Evolutionary conservation across 1,284 basidiomycete species (phyloP).

Genomic region (Sanghuangporus baumii): DNA sequence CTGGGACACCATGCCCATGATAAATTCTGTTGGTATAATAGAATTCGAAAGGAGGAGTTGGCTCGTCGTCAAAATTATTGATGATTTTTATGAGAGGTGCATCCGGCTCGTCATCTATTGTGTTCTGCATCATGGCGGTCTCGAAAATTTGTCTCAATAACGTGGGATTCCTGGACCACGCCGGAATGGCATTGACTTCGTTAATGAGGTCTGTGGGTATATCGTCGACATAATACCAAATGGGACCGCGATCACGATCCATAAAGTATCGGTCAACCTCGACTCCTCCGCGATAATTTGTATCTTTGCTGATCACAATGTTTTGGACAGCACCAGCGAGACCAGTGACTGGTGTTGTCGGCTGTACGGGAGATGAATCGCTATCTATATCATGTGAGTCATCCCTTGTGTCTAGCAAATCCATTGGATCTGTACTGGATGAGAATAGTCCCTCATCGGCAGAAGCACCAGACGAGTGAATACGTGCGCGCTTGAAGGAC

Average conservation of each 20-base stretch:
- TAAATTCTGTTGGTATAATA: slow-evolving; percentile 75
- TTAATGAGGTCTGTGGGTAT: slow-evolving; percentile 48
- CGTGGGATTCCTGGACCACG: slow-evolving; percentile 28
- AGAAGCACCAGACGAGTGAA: background rate
- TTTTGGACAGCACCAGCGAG: slow-evolving; percentile 2
- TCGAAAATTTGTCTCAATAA: slow-evolving; percentile 45
- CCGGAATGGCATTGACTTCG: slow-evolving; percentile 41
- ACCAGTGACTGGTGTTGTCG: background rate
- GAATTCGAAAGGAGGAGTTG: slow-evolving; percentile 71
- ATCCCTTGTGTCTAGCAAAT: background rate
- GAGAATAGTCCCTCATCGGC: background rate
- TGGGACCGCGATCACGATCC: slow-evolving; percentile 21
- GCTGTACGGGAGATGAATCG: background rate
- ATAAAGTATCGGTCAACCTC: slow-evolving; percentile 3
- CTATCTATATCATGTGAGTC: background rate
- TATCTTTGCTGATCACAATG: background rate
- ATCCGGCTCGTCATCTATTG: slow-evolving; percentile 53
- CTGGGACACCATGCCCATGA: slow-evolving; percentile 60
- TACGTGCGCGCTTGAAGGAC: background rate
- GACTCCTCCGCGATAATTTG: background rate
- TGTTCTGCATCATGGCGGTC: slow-evolving; percentile 49
- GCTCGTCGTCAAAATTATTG: slow-evolving; percentile 60
- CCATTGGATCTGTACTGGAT: slow-evolving; percentile 1
- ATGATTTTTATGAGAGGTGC: slow-evolving; percentile 61
- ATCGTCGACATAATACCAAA: slow-evolving; percentile 34